Evolutionary conservation across 2,329 filamentous ascomycete species (phyloP), one percentile per base, ranked within the genome.

Genomic region (Amylocarpus encephaloides): DNA sequence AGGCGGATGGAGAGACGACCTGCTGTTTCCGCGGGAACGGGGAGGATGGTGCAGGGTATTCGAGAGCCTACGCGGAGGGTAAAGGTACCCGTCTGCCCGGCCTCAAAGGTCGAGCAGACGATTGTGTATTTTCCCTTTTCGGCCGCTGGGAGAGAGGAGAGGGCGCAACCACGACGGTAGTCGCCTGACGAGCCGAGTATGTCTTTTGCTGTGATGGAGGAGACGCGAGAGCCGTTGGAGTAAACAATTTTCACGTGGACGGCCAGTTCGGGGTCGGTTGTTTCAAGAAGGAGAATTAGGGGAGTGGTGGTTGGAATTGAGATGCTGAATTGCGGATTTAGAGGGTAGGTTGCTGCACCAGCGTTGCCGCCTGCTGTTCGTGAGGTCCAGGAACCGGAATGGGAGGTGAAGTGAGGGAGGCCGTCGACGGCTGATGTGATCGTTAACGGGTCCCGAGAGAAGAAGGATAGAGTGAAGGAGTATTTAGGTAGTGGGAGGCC

Each of bases 21-120:
- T 1, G 90, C 89, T 6, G 82, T 82, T 65, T 93, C 87, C 5
- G 82, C 73, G 0, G 83, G 78, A 3, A 96, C 75, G 13, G 78
- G 76, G 6, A 70, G 71, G 5, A 94, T 65, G 1, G 67, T 61
- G 34, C 83, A 76, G 0, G 76, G 72, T 1, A 70, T 65, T 48
- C 77, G 80, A 32, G 85, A 83, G 42, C 83, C 82, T n/a, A 96
- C 75, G 50, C 82, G 80, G 7, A 98, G 73, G 0, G 76, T 80
- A 63, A 94, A 97, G 43, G 76, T 75, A 3, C 86, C 87, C 1
- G 80, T 73, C 63, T 94, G 88, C 7, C 85, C 85, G 0, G 85
- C 77, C 55, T 95, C 89, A 66, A 94, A 97, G 0, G 92, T 95
- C 2, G 89, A 95, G 65, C 86, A 92, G 6, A 96, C 85, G 49